A percentile compares a stretch with the other conserved stretches of the same genome.
phyloP scores from a whole-genome alignment of 1,139 yeast species.

The Pichia kudriavzevii region DNA sequence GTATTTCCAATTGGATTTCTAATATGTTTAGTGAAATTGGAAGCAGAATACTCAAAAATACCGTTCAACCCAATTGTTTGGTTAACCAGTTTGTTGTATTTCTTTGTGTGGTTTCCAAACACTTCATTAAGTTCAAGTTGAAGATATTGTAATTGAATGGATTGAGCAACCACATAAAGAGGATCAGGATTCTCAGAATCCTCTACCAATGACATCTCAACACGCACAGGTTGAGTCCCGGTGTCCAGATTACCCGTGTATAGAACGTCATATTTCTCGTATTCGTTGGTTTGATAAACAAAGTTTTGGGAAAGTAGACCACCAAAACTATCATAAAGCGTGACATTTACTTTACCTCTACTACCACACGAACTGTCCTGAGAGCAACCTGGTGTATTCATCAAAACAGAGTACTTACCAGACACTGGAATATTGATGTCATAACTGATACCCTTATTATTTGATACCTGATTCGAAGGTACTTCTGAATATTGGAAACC shows the following conservation, averaged over 20 bases:
- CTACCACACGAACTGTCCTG: conserved; percentile 57
- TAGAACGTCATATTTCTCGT: conserved; percentile 72
- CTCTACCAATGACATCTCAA: conserved; percentile 17
- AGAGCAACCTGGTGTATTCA: conserved; percentile 84
- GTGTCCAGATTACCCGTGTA: conserved; percentile 52
- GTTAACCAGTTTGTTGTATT: conserved; percentile 2
- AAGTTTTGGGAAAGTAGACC: conserved; percentile 34
- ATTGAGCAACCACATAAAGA: conserved; percentile 60
- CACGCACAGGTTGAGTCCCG: conserved; percentile 18
- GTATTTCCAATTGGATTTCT: conserved; percentile 49
- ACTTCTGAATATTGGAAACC: conserved; percentile 32
- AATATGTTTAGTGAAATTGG: conserved; percentile 48
- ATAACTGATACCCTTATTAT: conserved; percentile 45
- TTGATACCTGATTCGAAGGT: conserved; percentile 28
- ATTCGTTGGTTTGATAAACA: conserved; percentile 73
- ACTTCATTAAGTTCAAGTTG: conserved; percentile 47
- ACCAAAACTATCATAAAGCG: conserved; percentile 44
- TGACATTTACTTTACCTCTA: conserved; percentile 75
- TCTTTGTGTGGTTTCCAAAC: conserved; percentile 28
- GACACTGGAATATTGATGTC: conserved; percentile 64
- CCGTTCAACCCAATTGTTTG: conserved; percentile 44
- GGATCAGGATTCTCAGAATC: conserved; percentile 15
- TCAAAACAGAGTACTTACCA: conserved; percentile 65
- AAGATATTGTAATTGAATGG: conserved; percentile 58
- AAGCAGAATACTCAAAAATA: conserved; percentile 70